Base-by-base conservation (phyloP, 805 yeast species). In the Teunomyces cretensis region DNA sequence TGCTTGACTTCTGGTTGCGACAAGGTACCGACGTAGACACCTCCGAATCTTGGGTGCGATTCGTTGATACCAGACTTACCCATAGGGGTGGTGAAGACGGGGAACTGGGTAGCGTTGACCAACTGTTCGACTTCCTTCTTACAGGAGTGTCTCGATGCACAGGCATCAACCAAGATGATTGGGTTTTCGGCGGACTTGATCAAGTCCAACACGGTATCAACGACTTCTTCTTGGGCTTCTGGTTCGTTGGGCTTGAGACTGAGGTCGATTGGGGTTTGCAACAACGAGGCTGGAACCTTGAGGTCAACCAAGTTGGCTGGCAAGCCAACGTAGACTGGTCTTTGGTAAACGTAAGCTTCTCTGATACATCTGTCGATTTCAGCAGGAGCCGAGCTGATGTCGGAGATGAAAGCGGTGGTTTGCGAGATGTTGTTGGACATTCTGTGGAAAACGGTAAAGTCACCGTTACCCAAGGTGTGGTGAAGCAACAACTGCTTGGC, bases 391-490 rank as follows among this genome's bases (percentile, higher is more conserved):
- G 57, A 50, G 44, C 39, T 46, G 47, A 56, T 55, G 49, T 62
- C 67, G 37, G 56, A 53, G 30, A 65, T 52, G 44, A 64, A 58
- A 2, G 65, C 61, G 3, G 67, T 58, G 46, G 68, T 62, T 30
- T 60, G 58, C 33, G 67, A 59, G 41, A 65, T 62, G 57, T 58
- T 54, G 47, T 58, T 54, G 45, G 68, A 62, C 70, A 65, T 64
- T 47, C 62, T 54, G 60, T 62, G 61, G 58, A 61, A 65, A 24
- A 64, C 70, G 37, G 74, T 64, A 57, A 68, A 65, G 58, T 68
- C 74, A 17, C 74, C 74, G 55, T 69, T 68, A 38, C 74, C 74
- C 58, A 69, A 62, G 28, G 74, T 69, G 55, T 68, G 74, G 60
- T 68, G 73, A 50, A 65, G 57, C 57, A 68, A 60, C 57, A 68